Evolutionary conservation across 768 basidiomycete genomes (phyloP).

Genomic region (Melanogaster broomeanus): DNA sequence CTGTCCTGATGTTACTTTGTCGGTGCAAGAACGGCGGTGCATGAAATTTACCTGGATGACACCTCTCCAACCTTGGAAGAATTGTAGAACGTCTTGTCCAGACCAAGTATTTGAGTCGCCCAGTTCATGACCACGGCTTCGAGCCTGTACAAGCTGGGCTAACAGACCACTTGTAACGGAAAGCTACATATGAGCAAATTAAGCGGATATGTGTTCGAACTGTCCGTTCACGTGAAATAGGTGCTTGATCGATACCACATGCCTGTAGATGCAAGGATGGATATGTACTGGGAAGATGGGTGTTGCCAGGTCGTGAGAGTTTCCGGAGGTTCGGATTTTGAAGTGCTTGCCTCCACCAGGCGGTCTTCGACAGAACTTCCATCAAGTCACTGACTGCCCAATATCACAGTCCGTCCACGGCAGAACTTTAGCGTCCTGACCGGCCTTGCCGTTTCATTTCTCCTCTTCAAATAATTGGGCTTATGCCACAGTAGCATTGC

Average conservation of each 20-base stretch:
- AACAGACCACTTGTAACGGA: constrained; percentile 66
- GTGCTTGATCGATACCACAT: constrained; percentile 72
- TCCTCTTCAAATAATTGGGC: neutral
- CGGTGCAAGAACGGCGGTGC: neutral
- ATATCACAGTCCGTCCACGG: neutral
- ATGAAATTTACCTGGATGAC: constrained; percentile 63
- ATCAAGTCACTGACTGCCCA: neutral
- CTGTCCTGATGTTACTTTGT: constrained; percentile 38
- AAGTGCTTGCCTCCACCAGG: too few relatives aligned
- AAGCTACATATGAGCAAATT: neutral
- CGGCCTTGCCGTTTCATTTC: neutral
- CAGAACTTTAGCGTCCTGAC: neutral
- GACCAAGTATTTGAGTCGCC: constrained; percentile 80
- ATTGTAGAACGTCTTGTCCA: constrained; percentile 66
- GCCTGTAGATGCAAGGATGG: too few relatives aligned
- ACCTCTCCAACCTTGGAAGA: constrained; percentile 70
- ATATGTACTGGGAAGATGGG: too few relatives aligned
- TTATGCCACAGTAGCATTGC: neutral
- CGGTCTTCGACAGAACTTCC: neutral
- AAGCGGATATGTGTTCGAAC: neutral
- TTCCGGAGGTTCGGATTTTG: too few relatives aligned
- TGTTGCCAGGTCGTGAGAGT: too few relatives aligned
- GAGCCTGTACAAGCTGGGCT: constrained; percentile 90
- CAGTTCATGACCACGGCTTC: constrained; percentile 90
- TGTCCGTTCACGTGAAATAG: constrained; percentile 69